Base-by-base conservation (phyloP, 495 filamentous ascomycete genomes). In the Podospora australis region DNA sequence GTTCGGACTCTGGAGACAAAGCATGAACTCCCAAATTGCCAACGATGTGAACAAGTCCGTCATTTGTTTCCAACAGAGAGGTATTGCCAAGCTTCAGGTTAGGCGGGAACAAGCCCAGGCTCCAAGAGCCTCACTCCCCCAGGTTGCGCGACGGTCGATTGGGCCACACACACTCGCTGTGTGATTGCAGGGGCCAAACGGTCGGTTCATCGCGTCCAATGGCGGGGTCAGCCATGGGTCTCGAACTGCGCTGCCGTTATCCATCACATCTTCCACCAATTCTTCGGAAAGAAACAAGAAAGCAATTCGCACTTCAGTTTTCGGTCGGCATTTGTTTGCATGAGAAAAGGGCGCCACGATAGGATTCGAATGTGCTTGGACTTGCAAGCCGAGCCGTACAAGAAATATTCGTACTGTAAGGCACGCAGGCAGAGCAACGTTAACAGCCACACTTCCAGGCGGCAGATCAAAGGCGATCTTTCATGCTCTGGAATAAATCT, bases 391-490 rank as follows among this genome's bases (percentile, higher is more conserved):
- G n/a, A n/a, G n/a, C n/a, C n/a, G n/a, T n/a, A n/a, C n/a, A n/a
- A n/a, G n/a, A n/a, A n/a, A n/a, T n/a, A n/a, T n/a, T n/a, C n/a
- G n/a, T n/a, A n/a, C n/a, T n/a, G n/a, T n/a, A n/a, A n/a, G n/a
- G n/a, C n/a, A n/a, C 36, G 38, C 38, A 40, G 38, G 38, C 21
- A 35, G 17, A 22, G 19, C 17, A 21, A 32, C 44, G 2, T 36
- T 23, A 46, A 16, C 20, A 22, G 11, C 46, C 10, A 26, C 43
- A 9, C 46, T n/a, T 39, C 42, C 22, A 23, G 17, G 35, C 46
- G 23, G 35, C 6, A 40, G 35, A 48, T 48, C 46, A 26, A 23
- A 23, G 25, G 23, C 16, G 35, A 48, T 48, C 46, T 40, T 20
- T 39, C 4, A 48, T 48, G 46, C 46, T 2, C 29, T 20, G 21